Evolutionary conservation across 2,329 filamentous ascomycete genomes (phyloP).

Genomic region (Xylariaceae sp.): DNA sequence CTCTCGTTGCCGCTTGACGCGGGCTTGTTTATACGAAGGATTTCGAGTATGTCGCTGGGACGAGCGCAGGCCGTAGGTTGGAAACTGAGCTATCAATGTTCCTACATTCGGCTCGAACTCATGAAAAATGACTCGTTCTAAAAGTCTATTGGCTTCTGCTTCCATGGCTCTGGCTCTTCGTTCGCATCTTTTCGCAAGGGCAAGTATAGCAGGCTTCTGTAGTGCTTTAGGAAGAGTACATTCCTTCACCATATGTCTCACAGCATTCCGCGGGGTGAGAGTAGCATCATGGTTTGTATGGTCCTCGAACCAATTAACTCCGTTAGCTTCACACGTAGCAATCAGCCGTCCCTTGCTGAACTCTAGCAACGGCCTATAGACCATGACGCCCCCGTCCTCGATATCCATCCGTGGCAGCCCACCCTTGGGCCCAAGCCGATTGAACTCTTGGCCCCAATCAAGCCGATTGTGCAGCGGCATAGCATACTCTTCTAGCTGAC

Average conservation of each 20-base stretch:
- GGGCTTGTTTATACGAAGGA: constrained; percentile 18
- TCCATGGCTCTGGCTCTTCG: constrained; percentile 40
- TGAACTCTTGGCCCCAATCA: constrained; percentile 18
- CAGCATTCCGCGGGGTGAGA: constrained; percentile 74
- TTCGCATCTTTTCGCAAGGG: constrained; percentile 51
- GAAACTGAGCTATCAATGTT: constrained; percentile 43
- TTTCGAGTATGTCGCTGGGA: constrained; percentile 14
- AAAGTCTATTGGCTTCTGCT: constrained; percentile 48
- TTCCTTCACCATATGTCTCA: constrained; percentile 61
- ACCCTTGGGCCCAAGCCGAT: constrained; percentile 7
- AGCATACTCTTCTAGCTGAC: constrained; percentile 12
- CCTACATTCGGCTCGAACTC: constrained; percentile 45
- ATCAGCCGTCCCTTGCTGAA: constrained; percentile 72
- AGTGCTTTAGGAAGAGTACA: constrained; percentile 66
- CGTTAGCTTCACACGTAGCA: constrained; percentile 66
- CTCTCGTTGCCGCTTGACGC: constrained; percentile 33
- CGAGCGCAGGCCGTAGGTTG: constrained; percentile 24
- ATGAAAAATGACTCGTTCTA: constrained; percentile 44
- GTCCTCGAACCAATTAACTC: constrained; percentile 77
- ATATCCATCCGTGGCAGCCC: constrained; percentile 27
- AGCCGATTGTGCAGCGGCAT: constrained; percentile 6
- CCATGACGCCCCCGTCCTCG: constrained; percentile 62
- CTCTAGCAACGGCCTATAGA: constrained; percentile 65
- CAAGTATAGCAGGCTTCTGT: constrained; percentile 58
- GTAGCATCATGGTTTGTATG: constrained; percentile 74